These are phyloP conservation scores for Pseudocercospora cruenta DNA, from an alignment of 2,329 filamentous ascomycete species.

Conservation along the genomic window DNA sequence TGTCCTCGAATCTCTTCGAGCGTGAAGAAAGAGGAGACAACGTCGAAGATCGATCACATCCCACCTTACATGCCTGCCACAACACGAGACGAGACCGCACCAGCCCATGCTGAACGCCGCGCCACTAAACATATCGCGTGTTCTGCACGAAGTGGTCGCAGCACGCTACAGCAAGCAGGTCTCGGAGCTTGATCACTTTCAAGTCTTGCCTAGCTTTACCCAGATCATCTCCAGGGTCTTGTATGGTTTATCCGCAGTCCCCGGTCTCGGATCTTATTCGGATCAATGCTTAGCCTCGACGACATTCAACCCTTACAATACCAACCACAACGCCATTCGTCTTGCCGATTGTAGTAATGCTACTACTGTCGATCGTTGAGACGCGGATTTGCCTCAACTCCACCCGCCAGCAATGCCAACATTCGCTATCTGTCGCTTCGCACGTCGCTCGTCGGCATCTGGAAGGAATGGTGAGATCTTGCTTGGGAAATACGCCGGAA, in stretches of 20 bases:
- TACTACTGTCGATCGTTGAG: background rate
- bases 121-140: background rate
- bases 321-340: background rate
- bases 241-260: background rate
- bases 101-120: background rate
- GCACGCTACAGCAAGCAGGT: background rate
- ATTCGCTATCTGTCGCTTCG: conserved; percentile 1
- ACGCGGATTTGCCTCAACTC: background rate
- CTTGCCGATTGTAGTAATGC: background rate
- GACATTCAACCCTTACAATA: background rate
- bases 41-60: background rate
- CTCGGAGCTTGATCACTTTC: background rate
- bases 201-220: background rate
- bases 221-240: conserved; percentile 1
- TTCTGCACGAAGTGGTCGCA: background rate
- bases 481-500: too few species aligned
- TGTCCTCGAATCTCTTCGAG: background rate
- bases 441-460: background rate
- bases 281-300: conserved; percentile 4
- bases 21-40: background rate
- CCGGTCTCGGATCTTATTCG: conserved; percentile 2
- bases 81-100: background rate
- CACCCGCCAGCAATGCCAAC: background rate
- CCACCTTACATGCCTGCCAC: background rate
- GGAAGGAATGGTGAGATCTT: background rate